Evolutionary conservation across 192 early-diverging fungal genomes (phyloP).

Genomic region (Backusella parvicylindrica): DNA sequence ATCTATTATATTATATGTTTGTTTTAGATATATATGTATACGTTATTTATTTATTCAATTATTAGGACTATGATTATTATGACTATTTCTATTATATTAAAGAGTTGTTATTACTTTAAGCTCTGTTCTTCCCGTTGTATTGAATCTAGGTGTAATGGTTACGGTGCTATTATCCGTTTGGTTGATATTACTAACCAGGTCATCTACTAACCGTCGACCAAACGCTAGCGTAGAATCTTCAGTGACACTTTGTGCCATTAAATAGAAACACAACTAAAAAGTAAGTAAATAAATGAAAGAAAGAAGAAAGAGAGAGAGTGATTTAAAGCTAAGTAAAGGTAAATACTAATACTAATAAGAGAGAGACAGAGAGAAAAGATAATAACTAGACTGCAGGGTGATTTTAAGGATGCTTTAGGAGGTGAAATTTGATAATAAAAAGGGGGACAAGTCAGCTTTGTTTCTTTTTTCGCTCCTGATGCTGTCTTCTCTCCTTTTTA

Average conservation of each 20-base stretch:
- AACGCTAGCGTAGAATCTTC: neutral
- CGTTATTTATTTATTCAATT: neutral
- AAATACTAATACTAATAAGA: no score
- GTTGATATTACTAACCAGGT: constrained; percentile 9
- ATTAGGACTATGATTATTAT: neutral
- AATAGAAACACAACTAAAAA: neutral
- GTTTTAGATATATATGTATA: neutral
- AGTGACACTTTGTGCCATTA: constrained; percentile 7
- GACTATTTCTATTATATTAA: neutral
- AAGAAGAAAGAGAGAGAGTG: constrained; percentile 1
- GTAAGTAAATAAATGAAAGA: neutral
- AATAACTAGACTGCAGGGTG: neutral
- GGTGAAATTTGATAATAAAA: neutral
- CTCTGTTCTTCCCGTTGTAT: constrained; percentile 14
- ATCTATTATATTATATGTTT: constrained; percentile 12
- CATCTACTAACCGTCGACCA: constrained; percentile 13
- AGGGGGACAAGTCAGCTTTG: neutral
- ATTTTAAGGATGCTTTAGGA: neutral
- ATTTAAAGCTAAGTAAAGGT: no score
- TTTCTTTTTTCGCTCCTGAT: neutral
- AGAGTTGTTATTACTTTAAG: constrained; percentile 21
- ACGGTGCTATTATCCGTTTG: constrained; percentile 25
- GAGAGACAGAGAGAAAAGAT: neutral
- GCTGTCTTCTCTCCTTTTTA: neutral
- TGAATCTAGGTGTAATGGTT: constrained; percentile 15